A percentile compares a stretch with the other conserved stretches of the same genome.
These are phyloP conservation scores for Kodamaea ohmeri DNA, from an alignment of 1,139 yeast species.

Conservation along the genomic window DNA sequence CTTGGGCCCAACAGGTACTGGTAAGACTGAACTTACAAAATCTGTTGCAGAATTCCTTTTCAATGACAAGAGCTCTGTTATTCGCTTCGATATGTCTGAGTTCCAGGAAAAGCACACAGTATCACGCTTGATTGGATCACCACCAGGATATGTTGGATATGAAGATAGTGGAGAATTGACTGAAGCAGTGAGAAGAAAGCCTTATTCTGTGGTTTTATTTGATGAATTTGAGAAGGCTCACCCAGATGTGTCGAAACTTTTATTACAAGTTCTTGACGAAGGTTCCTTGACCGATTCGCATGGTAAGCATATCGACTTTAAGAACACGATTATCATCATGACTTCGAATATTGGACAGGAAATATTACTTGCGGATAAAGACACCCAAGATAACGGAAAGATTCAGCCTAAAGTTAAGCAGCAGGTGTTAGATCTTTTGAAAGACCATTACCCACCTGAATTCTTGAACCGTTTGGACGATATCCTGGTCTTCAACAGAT, in stretches of 20 bases:
- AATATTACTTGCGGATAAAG: constrained; percentile 61
- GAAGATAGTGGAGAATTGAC: constrained; percentile 96
- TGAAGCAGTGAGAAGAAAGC: constrained; percentile 92
- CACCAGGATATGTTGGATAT: constrained; percentile 96
- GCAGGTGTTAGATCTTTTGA: constrained; percentile 65
- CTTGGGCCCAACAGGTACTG: constrained; percentile 97
- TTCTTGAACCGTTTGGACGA: constrained; percentile 93
- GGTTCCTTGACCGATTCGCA: constrained; percentile 93
- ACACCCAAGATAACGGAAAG: constrained; percentile 43
- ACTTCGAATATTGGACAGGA: constrained; percentile 97
- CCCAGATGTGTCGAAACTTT: constrained; percentile 82
- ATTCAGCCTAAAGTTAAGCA: constrained; percentile 49
- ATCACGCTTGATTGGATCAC: constrained; percentile 91
- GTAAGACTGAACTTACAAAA: constrained; percentile 93
- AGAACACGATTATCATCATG: constrained; percentile 94
- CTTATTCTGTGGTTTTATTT: constrained; percentile 86
- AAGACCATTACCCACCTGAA: constrained; percentile 82
- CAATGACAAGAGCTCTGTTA: constrained; percentile 80
- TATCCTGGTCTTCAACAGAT: constrained; percentile 81
- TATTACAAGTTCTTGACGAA: constrained; percentile 91
- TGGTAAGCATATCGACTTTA: constrained; percentile 90
- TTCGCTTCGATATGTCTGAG: constrained; percentile 96
- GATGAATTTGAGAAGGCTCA: constrained; percentile 98
- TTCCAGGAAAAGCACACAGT: constrained; percentile 93
- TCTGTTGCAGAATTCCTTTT: constrained; percentile 88